Conservation (phyloP, 805 yeast species). For the Candida cerambycidarum region DNA sequence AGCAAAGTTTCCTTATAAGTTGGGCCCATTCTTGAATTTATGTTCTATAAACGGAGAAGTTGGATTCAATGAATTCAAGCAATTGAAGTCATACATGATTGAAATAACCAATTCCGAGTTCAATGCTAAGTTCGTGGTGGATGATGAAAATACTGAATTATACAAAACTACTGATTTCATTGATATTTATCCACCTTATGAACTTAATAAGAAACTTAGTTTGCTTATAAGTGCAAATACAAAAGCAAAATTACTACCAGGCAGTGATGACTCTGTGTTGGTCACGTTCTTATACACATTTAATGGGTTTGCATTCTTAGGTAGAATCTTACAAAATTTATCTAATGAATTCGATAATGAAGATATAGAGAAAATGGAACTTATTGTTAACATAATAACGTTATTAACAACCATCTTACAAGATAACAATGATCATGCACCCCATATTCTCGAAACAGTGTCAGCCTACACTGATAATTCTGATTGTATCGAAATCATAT, state of each 20-base stretch:
- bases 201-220: conserved; percentile 46
- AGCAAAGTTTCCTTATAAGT: conserved; percentile 71
- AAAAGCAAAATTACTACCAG: conserved; percentile 67
- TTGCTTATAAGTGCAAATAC: conserved; percentile 51
- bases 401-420: conserved; percentile 50
- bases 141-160: conserved; percentile 52
- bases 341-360: conserved; percentile 39
- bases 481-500: conserved; percentile 61
- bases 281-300: conserved; percentile 71
- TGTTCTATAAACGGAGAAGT: conserved; percentile 63
- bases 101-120: conserved; percentile 40
- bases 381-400: conserved; percentile 50
- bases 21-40: conserved; percentile 60
- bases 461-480: conserved; percentile 52
- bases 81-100: conserved; percentile 63
- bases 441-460: conserved; percentile 37
- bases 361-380: conserved; percentile 36
- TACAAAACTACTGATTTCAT: conserved; percentile 50
- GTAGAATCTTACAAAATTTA: conserved; percentile 71
- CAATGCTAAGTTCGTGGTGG: conserved; percentile 42
- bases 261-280: conserved; percentile 33
- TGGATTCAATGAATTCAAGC: conserved; percentile 62
- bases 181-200: conserved; percentile 58
- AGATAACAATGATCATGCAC: conserved; percentile 24
- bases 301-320: conserved; percentile 86